phyloP scores from a whole-genome alignment of 2,329 filamentous ascomycete genomes.

The Pseudopyrenochaeta lycopersici region DNA sequence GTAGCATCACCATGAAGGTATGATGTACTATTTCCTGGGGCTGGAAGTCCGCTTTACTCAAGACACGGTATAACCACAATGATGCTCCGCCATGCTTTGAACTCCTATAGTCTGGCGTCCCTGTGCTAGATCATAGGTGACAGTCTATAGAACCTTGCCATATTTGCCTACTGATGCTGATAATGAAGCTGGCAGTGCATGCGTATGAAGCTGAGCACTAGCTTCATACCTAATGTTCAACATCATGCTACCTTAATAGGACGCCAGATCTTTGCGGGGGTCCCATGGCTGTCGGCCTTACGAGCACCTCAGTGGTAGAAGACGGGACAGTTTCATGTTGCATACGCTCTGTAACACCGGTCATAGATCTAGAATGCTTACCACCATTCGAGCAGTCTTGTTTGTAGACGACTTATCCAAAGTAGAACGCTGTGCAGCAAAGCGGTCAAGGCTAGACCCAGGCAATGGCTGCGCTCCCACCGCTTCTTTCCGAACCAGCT shows the following conservation, averaged over 20 bases:
- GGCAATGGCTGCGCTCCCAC: not conserved
- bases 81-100: too few species aligned
- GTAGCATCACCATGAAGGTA: conserved; percentile 5
- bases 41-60: conserved; percentile 25
- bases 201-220: too few species aligned
- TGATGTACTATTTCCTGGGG: conserved; percentile 29
- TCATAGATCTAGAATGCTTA: conserved; percentile 2
- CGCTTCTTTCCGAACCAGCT: not conserved
- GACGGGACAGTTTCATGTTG: conserved; percentile 14
- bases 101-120: too few species aligned
- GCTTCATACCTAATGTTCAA: conserved; percentile 15
- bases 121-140: not conserved
- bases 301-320: conserved; percentile 4
- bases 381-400: conserved; percentile 6
- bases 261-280: conserved; percentile 17
- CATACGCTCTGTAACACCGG: conserved; percentile 20
- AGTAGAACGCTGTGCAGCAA: not conserved
- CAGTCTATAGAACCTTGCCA: conserved; percentile 19
- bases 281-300: conserved; percentile 25
- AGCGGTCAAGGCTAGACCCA: not conserved
- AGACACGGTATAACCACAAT: too few species aligned
- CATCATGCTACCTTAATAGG: conserved; percentile 25
- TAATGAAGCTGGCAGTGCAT: conserved; percentile 6
- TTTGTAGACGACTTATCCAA: not conserved
- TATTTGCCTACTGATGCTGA: conserved; percentile 26